Percentiles rank a stretch among this genome's conserved stretches.
These are phyloP conservation scores for Labyrinthula sp. DNA, from an alignment of 352 stramenopile genomes.

Conservation along the genomic window DNA sequence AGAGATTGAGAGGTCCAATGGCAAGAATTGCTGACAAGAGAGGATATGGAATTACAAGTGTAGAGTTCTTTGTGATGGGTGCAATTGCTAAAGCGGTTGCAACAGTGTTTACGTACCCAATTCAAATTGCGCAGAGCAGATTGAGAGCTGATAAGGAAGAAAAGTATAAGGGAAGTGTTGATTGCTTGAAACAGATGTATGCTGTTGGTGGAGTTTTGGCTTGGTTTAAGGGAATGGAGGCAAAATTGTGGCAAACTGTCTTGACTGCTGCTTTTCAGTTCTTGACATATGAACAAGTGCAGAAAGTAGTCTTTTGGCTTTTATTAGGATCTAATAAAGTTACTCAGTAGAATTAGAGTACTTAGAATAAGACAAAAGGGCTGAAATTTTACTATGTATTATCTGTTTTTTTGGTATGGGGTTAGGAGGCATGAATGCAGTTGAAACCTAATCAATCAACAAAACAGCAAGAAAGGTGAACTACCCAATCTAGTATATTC, in stretches of 20 bases:
- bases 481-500: too few species aligned
- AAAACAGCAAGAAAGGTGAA: too few species aligned
- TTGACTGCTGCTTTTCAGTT: conserved; percentile 39
- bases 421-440: too few species aligned
- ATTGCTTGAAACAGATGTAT: conserved; percentile 40
- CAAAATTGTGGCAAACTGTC: conserved; percentile 76
- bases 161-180: conserved; percentile 38
- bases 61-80: conserved; percentile 68
- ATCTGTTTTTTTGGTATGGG: too few species aligned
- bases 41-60: conserved; percentile 38
- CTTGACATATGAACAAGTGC: conserved; percentile 14
- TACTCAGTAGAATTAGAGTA: too few species aligned
- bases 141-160: conserved; percentile 47
- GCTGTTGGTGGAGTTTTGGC: conserved; percentile 45
- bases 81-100: conserved; percentile 68
- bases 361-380: too few species aligned
- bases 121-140: conserved; percentile 70
- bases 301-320: conserved; percentile 16
- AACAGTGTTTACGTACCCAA: conserved; percentile 70
- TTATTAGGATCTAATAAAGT: too few species aligned
- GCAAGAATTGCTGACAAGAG: conserved; percentile 11
- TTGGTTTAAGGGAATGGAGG: conserved; percentile 65
- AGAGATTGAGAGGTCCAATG: conserved; percentile 42
- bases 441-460: too few species aligned
- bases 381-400: too few species aligned